A percentile compares a stretch with the other conserved stretches of the same genome.
Conservation (phyloP, 495 filamentous ascomycete species). For the Lasiosphaeria miniovina region DNA sequence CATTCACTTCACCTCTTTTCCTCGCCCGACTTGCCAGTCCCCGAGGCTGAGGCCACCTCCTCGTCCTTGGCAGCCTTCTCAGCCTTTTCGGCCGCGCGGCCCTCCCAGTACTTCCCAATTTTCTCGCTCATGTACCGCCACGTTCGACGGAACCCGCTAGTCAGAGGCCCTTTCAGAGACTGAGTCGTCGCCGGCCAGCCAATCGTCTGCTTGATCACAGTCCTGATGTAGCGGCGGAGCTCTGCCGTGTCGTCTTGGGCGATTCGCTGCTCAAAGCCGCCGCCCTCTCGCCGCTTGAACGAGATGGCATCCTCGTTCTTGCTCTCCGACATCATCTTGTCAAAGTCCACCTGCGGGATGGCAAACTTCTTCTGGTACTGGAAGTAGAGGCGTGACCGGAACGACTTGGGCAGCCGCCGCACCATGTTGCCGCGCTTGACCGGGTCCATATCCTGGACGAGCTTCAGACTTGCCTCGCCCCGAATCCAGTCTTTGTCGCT, state of each 20-base stretch:
- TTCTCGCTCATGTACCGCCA: conserved; percentile 83
- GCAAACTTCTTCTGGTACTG: conserved; percentile 86
- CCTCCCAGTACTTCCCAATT: conserved; percentile 64
- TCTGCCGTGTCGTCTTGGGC: conserved; percentile 61
- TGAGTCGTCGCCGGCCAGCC: conserved; percentile 86
- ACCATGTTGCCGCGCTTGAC: conserved; percentile 93
- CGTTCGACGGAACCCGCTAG: conserved; percentile 64
- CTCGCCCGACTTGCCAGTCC: conserved; percentile 9
- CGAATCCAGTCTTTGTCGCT: conserved; percentile 61
- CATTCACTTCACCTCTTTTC: conserved; percentile 4
- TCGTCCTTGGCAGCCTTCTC: conserved; percentile 11
- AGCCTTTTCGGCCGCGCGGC: conserved; percentile 24
- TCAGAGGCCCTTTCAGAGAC: conserved; percentile 75
- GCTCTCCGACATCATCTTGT: conserved; percentile 75
- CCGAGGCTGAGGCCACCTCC: neutral
- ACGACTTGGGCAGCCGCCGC: conserved; percentile 79
- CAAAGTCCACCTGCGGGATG: conserved; percentile 79
- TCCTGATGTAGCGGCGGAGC: conserved; percentile 63
- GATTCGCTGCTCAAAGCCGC: conserved; percentile 81
- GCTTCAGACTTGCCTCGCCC: conserved; percentile 50
- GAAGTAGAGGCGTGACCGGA: conserved; percentile 87
- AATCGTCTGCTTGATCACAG: conserved; percentile 80
- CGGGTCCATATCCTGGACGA: conserved; percentile 89
- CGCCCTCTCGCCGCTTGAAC: conserved; percentile 71
- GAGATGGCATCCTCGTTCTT: conserved; percentile 65